These are phyloP conservation scores for Yarrowia sp. DNA, from an alignment of 805 yeast genomes.

Conservation along the genomic window DNA sequence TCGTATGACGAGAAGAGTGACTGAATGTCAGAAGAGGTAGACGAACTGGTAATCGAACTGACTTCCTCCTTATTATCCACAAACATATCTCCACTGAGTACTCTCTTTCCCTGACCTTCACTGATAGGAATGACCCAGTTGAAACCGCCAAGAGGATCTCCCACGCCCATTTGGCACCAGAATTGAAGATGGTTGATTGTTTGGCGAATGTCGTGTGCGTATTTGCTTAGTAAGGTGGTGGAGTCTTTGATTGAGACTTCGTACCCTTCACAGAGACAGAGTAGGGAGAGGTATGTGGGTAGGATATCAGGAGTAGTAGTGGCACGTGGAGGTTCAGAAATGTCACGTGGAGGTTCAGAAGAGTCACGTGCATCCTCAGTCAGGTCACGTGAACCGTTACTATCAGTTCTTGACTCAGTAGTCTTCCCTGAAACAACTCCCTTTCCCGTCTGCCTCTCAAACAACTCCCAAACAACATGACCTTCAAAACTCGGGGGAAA, in stretches of 20 bases:
- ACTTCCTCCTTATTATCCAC: neutral
- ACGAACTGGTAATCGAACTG: no score
- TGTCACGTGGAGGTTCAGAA: no score
- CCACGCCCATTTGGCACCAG: conserved; percentile 40
- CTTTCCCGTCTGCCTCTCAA: neutral
- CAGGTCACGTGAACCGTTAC: neutral
- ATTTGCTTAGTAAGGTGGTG: neutral
- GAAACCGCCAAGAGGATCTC: conserved; percentile 35
- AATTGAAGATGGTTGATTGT: conserved; percentile 36
- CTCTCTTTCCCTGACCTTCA: conserved; percentile 25
- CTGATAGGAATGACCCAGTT: conserved; percentile 36
- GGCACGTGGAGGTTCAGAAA: neutral
- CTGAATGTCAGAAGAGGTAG: neutral
- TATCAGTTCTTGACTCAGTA: no score
- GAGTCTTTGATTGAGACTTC: neutral
- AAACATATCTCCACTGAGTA: conserved; percentile 28
- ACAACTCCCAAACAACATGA: neutral
- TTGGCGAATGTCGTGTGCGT: neutral
- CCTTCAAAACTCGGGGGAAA: conserved; percentile 11
- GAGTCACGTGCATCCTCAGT: no score
- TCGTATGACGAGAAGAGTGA: neutral
- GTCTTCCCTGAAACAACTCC: no score
- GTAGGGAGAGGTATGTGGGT: neutral
- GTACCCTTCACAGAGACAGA: conserved; percentile 5
- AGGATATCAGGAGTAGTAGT: neutral